Evolutionary conservation across 2,329 filamentous ascomycete genomes (phyloP), one percentile per base, ranked within the genome.

Genomic region (Sclerotinia glacialis): DNA sequence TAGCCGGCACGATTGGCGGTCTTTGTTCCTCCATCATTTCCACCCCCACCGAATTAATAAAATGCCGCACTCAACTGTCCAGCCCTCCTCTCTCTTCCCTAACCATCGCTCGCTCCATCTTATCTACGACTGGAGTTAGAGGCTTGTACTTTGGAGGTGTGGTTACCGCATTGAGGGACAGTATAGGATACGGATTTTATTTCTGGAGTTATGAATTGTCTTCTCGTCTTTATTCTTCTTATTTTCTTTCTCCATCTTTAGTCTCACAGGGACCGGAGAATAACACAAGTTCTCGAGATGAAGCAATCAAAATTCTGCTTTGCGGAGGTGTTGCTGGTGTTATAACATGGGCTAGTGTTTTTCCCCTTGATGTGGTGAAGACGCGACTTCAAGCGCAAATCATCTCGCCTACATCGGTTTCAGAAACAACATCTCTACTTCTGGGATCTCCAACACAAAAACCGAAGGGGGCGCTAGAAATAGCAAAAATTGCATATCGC

Each of bases 111-210:
- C 85, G 82, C 63, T 81, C 86, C 28, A 85, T 92, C 34, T 80
- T 87, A 73, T 81, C 78, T 46, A 79, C 76, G 1, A 86, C 89
- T 5, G 81, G 89, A 0, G 66, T 92, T 4, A 81, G 83, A 49
- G 93, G 93, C 0, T 78, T 97, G 28, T 97, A 96, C 76, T 84
- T 88, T 69, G 94, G 93, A 26, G 94, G 94, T 26, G 82, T 80
- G 0, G 86, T 97, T 21, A 98, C 94, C 0, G 91, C 89, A 64
- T 76, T 94, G 50, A 84, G 94, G 60, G 94, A 98, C 78, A 89
- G 89, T 67, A 85, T 97, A 65, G 94, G 94, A n/a, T 98, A 97
- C 78, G 94, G 93, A 0, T 97, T 97, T 78, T 98, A 97, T 76
- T 98, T 98, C 77, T 96, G 91, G 90, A 89, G 90, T 1, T 98